These are phyloP conservation scores for Aspergillus japonicus DNA, from an alignment of 2,329 filamentous ascomycete species.

Conservation along the genomic window DNA sequence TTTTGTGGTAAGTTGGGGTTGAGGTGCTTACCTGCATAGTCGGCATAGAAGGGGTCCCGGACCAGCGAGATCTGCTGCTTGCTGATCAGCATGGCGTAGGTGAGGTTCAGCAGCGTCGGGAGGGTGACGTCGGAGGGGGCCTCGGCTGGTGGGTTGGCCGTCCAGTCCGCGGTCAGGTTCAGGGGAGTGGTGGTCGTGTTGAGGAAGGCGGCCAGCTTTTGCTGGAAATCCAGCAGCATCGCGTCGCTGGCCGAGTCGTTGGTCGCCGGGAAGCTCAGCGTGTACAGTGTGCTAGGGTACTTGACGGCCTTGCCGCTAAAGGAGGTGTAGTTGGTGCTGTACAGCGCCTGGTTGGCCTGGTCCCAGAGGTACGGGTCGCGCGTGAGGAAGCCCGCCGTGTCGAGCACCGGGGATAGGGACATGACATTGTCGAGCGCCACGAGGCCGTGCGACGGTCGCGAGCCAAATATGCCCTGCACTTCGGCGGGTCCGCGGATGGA, in stretches of 20 bases:
- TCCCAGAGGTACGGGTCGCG: constrained; percentile 23
- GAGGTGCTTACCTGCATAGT: constrained; percentile 42
- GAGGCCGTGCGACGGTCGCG: constrained; percentile 50
- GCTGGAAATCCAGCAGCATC: constrained; percentile 44
- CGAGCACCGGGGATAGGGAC: constrained; percentile 45
- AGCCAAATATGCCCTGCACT: constrained; percentile 52
- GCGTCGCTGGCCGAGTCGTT: constrained; percentile 34
- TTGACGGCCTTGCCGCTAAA: constrained; percentile 35
- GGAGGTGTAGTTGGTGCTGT: constrained; percentile 41
- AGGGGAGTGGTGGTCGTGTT: constrained; percentile 13
- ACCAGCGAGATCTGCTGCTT: constrained; percentile 48
- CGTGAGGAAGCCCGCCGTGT: constrained; percentile 48
- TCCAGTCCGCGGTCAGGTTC: constrained; percentile 19
- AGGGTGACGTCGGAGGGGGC: constrained; percentile 33
- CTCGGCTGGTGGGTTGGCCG: constrained; percentile 28
- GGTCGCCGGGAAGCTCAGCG: constrained; percentile 39
- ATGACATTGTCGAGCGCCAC: constrained; percentile 51
- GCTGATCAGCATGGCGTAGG: constrained; percentile 23
- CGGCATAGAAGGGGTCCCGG: constrained; percentile 50
- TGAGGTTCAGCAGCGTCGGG: constrained; percentile 22
- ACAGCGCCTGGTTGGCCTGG: constrained; percentile 46
- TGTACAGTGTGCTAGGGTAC: constrained; percentile 2
- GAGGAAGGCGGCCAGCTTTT: constrained; percentile 46
- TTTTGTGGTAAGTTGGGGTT: background rate
- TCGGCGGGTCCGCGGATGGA: constrained; percentile 49